Conservation (phyloP, 768 basidiomycete species). For the Pleurotus sapidus region DNA sequence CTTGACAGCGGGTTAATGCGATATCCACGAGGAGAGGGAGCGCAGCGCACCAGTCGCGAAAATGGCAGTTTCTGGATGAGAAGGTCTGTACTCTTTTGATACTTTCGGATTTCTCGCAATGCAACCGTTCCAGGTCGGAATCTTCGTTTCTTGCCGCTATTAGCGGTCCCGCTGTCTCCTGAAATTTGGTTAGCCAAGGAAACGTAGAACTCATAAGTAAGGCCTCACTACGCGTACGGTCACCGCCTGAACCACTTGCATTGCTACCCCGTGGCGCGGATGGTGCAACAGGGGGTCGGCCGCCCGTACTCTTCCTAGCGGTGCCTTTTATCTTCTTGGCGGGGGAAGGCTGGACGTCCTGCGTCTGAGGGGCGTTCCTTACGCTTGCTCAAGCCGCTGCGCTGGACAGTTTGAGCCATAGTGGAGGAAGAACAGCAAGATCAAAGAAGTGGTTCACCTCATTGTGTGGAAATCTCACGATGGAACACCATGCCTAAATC, state of each 20-base stretch:
- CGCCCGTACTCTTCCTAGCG: conserved; percentile 85
- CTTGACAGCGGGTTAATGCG: conserved; percentile 37
- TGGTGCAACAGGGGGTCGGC: conserved; percentile 41
- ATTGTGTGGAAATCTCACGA: neutral
- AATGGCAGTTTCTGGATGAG: conserved; percentile 88
- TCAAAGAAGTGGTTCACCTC: conserved; percentile 8
- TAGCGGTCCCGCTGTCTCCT: conserved; percentile 12
- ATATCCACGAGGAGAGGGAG: neutral
- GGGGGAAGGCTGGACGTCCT: conserved; percentile 39
- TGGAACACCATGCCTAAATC: neutral
- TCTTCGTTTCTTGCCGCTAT: conserved; percentile 51
- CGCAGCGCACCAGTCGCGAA: conserved; percentile 72
- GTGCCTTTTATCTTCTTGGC: conserved; percentile 56
- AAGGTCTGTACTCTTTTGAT: conserved; percentile 91
- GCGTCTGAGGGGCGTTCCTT: conserved; percentile 41
- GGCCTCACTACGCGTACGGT: neutral
- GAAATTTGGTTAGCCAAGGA: neutral
- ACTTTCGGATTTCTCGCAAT: conserved; percentile 88
- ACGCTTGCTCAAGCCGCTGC: conserved; percentile 47
- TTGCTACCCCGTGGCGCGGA: neutral
- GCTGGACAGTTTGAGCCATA: conserved; percentile 76
- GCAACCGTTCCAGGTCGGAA: conserved; percentile 91
- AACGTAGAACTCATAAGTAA: neutral
- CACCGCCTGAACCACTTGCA: neutral
- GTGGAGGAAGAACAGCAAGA: conserved; percentile 8